Evolutionary conservation across 805 yeast species (phyloP).

Genomic region (Cyberlindnera suaveolens): DNA sequence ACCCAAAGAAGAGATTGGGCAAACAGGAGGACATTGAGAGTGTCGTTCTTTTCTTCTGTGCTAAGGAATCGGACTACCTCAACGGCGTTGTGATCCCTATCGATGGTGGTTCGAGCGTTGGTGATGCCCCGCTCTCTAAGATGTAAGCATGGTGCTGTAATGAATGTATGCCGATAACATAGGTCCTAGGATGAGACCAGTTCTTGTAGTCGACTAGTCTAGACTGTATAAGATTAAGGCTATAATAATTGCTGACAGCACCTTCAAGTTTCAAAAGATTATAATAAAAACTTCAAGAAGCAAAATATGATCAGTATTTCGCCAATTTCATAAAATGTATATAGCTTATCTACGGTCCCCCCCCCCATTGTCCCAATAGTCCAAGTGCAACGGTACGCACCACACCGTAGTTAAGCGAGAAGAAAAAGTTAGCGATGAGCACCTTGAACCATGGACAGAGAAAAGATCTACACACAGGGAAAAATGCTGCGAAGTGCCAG

Average conservation of each 20-base stretch:
- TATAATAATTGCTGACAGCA: no score
- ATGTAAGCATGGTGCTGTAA: not conserved
- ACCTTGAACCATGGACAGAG: no score
- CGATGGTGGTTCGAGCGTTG: constrained; percentile 61
- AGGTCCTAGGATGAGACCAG: not conserved
- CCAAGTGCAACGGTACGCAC: not conserved
- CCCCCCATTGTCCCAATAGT: no score
- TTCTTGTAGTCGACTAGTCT: not conserved
- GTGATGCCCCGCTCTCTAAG: constrained; percentile 18
- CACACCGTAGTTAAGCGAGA: not conserved
- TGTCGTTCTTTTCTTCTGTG: constrained; percentile 48
- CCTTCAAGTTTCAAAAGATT: no score
- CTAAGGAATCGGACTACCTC: constrained; percentile 51
- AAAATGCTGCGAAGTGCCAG: not conserved
- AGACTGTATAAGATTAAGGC: no score
- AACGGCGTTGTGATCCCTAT: constrained; percentile 64
- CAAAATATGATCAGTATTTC: no score
- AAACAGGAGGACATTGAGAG: constrained; percentile 51
- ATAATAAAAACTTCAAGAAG: no score
- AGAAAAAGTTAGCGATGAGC: no score
- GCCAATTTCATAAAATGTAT: not conserved
- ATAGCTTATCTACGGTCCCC: no score
- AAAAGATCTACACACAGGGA: no score
- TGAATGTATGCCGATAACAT: not conserved
- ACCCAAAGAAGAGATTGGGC: constrained; percentile 64